Percentiles rank a stretch among this genome's conserved stretches.
phyloP scores from a whole-genome alignment of 306 rosid genomes.

The Sindora glabra region DNA sequence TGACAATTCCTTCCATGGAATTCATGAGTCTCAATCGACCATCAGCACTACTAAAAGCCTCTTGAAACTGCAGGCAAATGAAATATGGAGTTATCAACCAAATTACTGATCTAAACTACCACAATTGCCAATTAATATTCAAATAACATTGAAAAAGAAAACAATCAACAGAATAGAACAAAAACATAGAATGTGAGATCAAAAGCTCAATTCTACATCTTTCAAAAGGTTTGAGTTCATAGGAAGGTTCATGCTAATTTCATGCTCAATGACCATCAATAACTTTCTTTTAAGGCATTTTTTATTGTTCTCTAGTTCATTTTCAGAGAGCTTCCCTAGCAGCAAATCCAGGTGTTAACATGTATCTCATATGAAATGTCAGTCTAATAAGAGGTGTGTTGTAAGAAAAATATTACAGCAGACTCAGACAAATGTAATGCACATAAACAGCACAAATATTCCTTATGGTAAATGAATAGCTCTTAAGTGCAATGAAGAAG shows the following conservation, averaged over 20 bases:
- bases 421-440: no score
- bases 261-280: background rate
- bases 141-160: background rate
- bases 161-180: background rate
- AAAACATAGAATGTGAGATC: background rate
- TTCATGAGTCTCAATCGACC: constrained; percentile 66
- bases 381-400: no score
- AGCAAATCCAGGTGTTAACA: background rate
- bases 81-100: background rate
- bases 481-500: background rate
- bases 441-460: background rate
- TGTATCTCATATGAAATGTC: background rate
- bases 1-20: constrained; percentile 93
- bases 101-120: background rate
- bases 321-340: background rate
- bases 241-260: background rate
- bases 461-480: background rate
- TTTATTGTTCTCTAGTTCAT: background rate
- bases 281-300: background rate
- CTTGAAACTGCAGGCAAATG: constrained; percentile 63
- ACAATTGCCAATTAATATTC: background rate
- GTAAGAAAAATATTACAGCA: no score
- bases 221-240: background rate
- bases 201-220: background rate
- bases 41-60: constrained; percentile 60